phyloP scores from a whole-genome alignment of 768 basidiomycete genomes.

The Russula ochroleuca region DNA sequence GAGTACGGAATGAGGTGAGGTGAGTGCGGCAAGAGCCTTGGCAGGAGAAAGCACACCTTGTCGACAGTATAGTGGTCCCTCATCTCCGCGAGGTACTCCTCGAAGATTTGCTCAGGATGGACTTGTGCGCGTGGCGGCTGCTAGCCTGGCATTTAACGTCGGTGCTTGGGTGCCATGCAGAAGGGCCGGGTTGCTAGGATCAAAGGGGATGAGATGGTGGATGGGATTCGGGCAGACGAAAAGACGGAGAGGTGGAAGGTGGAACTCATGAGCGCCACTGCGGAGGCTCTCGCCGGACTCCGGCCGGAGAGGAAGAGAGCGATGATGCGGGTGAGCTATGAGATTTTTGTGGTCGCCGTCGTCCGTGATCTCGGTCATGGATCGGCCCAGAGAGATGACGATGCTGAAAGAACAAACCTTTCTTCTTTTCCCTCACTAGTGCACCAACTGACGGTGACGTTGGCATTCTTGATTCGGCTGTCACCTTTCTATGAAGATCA shows the following conservation, averaged over 20 bases:
- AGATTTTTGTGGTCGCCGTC: slow-evolving; percentile 9
- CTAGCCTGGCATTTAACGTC: slow-evolving; percentile 79
- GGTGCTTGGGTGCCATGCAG: slow-evolving; percentile 65
- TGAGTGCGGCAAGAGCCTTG: background rate
- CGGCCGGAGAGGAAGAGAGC: slow-evolving; percentile 62
- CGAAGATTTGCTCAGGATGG: slow-evolving; percentile 76
- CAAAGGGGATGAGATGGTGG: slow-evolving; percentile 29
- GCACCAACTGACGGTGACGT: slow-evolving; percentile 73
- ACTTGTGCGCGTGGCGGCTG: slow-evolving; percentile 69
- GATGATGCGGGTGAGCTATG: slow-evolving; percentile 72
- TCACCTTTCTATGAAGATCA: slow-evolving; percentile 63
- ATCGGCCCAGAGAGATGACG: background rate
- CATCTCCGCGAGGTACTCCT: slow-evolving; percentile 77
- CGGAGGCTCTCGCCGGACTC: slow-evolving; percentile 67
- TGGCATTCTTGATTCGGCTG: slow-evolving; percentile 70
- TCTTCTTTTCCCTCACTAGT: slow-evolving; percentile 42
- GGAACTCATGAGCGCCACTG: slow-evolving; percentile 76
- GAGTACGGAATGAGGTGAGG: background rate
- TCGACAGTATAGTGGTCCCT: slow-evolving; percentile 81
- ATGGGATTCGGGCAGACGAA: slow-evolving; percentile 38
- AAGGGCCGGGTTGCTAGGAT: slow-evolving; percentile 48
- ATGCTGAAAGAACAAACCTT: background rate
- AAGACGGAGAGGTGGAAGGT: slow-evolving; percentile 84
- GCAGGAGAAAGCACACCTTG: slow-evolving; percentile 50
- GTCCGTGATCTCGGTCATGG: background rate